Base-by-base conservation (phyloP, 768 basidiomycete genomes). In the Lactarius hatsudake region DNA sequence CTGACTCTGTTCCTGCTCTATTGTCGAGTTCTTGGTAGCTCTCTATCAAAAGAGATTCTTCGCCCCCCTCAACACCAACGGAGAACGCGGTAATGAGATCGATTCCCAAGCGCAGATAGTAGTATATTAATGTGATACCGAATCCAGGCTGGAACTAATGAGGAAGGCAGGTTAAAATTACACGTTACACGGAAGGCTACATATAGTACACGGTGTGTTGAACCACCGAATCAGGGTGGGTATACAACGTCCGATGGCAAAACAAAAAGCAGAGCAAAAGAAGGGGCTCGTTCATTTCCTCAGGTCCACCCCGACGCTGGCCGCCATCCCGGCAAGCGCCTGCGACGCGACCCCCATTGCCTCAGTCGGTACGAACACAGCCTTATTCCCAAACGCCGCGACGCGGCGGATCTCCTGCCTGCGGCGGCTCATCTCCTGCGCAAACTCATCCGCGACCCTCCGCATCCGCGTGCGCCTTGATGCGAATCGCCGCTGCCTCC, bases 391-490 rank as follows among this genome's bases (percentile, higher is more conserved):
- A 71, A 84, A 93, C 4, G 91, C 89, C 53, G 76, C 73, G 34
- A 92, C 79, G 61, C 85, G 82, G 26, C 78, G 69, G 28, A 93
- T 82, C 65, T 93, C 91, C 64, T 87, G 78, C 51, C 90, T 81
- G 43, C 87, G 79, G 61, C 90, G 71, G 74, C 85, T 84, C 90
- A 92, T 93, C 77, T 93, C 90, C 53, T 86, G 82, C 0, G 91
- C 90, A 72, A 88, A 93, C 59, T 71, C 77, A 71, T 92, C 87
- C 26, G 77, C 69, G 20, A 92, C 86, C 86, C 40, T 80, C 76
- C 4, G 81, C 78, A 69, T 91, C 90, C 1, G 90, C 90, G 3
- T 77, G 68, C 0, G 89, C 86, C 72, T 85, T 89, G 72, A 86
- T 83, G 42, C 84, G 83, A 56, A 86, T 79, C 0, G 91, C 88